A percentile compares a stretch with the other conserved stretches of the same genome.
Evolutionary conservation across 805 yeast species (phyloP).

Genomic region (Cyberlindnera mrakii): DNA sequence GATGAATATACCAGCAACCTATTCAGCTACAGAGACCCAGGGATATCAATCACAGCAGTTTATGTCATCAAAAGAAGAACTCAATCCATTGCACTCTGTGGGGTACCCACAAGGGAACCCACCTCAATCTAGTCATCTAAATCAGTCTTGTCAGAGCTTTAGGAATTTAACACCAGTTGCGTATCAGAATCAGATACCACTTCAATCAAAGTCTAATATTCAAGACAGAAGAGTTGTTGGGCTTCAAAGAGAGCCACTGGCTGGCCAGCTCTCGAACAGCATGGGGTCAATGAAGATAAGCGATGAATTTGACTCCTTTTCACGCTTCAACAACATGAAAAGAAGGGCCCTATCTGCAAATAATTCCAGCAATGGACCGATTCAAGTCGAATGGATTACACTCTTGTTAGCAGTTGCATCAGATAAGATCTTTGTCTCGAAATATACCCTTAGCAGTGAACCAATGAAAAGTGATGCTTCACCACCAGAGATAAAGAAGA

Average conservation of each 20-base stretch:
- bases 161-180: neutral
- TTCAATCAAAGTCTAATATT: neutral
- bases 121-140: too few relatives aligned
- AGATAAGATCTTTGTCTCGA: conserved; percentile 33
- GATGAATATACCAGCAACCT: too few relatives aligned
- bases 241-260: neutral
- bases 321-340: neutral
- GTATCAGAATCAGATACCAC: neutral
- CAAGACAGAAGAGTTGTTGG: neutral
- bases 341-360: conserved; percentile 28
- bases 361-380: conserved; percentile 31
- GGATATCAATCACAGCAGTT: too few relatives aligned
- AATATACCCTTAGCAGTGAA: conserved; percentile 43
- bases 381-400: conserved; percentile 64
- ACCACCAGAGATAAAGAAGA: conserved; percentile 40
- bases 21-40: too few relatives aligned
- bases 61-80: too few relatives aligned
- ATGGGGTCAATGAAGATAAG: neutral
- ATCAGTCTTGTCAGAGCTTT: too few relatives aligned
- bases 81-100: too few relatives aligned
- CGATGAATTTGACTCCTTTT: neutral
- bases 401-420: conserved; percentile 43
- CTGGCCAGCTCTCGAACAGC: neutral
- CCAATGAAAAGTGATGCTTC: conserved; percentile 31
- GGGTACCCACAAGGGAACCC: too few relatives aligned